phyloP scores from a whole-genome alignment of 345 rosid species.

The Lumnitzera littorea region DNA sequence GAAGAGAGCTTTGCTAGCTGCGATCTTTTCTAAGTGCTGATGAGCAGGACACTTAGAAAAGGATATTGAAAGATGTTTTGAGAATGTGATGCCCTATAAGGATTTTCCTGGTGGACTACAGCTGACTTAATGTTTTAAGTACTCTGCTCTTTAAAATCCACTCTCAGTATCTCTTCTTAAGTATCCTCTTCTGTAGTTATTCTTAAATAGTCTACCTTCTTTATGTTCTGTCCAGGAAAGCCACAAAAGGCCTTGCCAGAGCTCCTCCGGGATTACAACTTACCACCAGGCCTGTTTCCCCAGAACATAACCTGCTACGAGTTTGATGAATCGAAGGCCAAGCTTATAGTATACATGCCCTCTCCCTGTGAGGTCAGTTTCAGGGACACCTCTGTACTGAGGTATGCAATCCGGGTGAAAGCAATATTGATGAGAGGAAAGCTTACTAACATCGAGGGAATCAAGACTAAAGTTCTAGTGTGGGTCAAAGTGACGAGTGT shows the following conservation, averaged over 20 bases:
- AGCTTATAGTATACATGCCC: conserved; percentile 69
- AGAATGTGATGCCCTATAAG: no score
- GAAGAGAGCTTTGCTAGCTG: no score
- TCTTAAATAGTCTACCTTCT: conserved; percentile 4
- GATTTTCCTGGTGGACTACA: no score
- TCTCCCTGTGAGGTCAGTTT: conserved; percentile 74
- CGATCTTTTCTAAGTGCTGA: no score
- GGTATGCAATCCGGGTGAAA: conserved; percentile 81
- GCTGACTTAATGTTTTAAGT: no score
- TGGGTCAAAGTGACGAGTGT: conserved; percentile 86
- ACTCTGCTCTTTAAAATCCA: no score
- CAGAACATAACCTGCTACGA: conserved; percentile 80
- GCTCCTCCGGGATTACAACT: conserved; percentile 79
- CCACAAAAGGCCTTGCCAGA: conserved; percentile 73
- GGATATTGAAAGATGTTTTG: no score
- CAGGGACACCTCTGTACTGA: conserved; percentile 74
- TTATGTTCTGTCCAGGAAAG: conserved; percentile 40
- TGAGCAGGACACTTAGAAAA: no score
- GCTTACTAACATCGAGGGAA: conserved; percentile 76
- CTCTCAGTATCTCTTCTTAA: no score
- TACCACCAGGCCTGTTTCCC: conserved; percentile 92
- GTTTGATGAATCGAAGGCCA: conserved; percentile 77
- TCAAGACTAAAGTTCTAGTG: conserved; percentile 91
- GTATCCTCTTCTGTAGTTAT: no score
- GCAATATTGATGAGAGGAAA: conserved; percentile 69